Evolutionary conservation across 441 rosid species (phyloP), one percentile per base, ranked within the genome.

Genomic region (Populus hybrid): DNA sequence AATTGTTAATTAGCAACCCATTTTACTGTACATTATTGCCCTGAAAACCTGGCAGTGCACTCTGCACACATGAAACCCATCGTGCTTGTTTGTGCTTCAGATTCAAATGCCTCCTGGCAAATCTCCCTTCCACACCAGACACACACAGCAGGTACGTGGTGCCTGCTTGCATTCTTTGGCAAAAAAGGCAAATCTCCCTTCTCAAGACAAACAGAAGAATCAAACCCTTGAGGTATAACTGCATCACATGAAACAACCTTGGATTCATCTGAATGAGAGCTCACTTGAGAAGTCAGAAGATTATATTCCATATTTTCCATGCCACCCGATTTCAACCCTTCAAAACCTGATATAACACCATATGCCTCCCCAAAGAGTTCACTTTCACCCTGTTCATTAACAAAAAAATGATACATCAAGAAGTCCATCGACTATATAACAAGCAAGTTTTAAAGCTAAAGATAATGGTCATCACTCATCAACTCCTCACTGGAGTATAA

Each of bases 41-140:
- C 82, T 21, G 85, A 70, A 78, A 87, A 78, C 76, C 82, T 85
- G 68, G 83, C 89, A 82, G 83, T 83, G 87, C 91, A 90, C 74
- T 38, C 72, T 53, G 82, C 76, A 81, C 93, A 90, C 74, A 84
- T 74, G 74, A 78, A 74, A 63, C 81, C 83, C 75, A 78, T 63
- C 1, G 84, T 69, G 16, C 83, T 83, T 59, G 78, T 69, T 70
- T 87, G 85, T 8, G 78, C 74, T 72, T 72, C 83, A 16, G 78
- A 81, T 79, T 82, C 83, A 29, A 76, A 35, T 71, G 78, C 72
- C 75, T 87, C 88, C 28, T 77, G 73, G 69, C 78, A 72, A 68
- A 85, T 83, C 82, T 88, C 84, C 74, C 72, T 83, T 71, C 87
- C 81, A 77, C 93, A 90, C 86, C 87, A 87, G 69, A 78, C 85